phyloP scores from a whole-genome alignment of 306 rosid genomes.

The Rosa multiflora region DNA sequence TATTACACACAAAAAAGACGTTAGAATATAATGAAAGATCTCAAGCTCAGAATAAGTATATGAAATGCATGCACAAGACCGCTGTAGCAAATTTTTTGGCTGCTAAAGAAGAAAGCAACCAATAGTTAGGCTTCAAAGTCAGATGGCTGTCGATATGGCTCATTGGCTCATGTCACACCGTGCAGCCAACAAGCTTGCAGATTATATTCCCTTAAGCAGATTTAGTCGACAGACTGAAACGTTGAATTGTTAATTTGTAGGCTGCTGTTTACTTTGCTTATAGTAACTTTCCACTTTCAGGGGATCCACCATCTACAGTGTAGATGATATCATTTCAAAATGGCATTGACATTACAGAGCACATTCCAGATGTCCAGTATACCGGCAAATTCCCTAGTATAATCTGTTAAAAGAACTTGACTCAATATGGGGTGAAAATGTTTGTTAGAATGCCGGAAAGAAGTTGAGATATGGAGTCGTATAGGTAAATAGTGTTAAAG shows the following conservation, averaged over 20 bases:
- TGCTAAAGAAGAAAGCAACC: neutral
- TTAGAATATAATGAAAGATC: slow-evolving; percentile 15
- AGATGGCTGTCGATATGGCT: neutral
- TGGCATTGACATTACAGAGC: neutral
- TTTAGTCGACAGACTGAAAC: neutral
- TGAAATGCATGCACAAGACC: neutral
- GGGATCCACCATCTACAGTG: neutral
- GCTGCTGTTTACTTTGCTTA: neutral
- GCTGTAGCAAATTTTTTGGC: neutral
- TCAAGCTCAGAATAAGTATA: slow-evolving; percentile 3
- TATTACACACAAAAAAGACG: neutral
- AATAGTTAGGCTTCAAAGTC: neutral
- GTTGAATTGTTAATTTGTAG: neutral
- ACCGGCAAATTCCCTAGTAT: neutral
- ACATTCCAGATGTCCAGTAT: neutral
- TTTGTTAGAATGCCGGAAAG: neutral
- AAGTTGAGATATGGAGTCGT: neutral
- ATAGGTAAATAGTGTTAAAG: neutral
- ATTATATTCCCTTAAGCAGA: neutral
- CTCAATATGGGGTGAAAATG: neutral
- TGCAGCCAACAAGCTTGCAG: neutral
- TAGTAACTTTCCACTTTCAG: neutral
- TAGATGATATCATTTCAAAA: neutral
- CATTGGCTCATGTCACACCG: neutral
- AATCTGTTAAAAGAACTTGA: neutral